Conservation (phyloP, 805 yeast species). For the Myxozyma nipponensis region DNA sequence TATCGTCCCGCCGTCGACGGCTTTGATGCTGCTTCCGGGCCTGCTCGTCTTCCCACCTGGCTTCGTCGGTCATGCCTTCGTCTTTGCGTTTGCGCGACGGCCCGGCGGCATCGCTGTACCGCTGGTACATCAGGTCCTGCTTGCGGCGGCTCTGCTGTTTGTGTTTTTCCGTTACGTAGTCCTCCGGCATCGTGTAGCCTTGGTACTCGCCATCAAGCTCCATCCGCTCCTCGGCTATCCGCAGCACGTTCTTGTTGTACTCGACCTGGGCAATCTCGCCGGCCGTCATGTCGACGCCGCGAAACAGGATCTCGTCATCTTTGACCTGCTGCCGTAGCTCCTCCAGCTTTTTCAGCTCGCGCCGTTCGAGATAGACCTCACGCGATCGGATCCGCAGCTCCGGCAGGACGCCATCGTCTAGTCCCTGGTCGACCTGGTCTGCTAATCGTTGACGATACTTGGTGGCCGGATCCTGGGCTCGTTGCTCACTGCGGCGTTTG, state of each 20-base stretch:
- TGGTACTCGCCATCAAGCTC: constrained; percentile 35
- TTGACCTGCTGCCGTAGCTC: constrained; percentile 47
- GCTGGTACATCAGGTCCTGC: constrained; percentile 46
- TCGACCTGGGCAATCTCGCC: constrained; percentile 51
- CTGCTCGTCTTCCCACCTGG: constrained; percentile 55
- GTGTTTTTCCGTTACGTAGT: constrained; percentile 50
- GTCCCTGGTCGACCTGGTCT: constrained; percentile 13
- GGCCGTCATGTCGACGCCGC: constrained; percentile 42
- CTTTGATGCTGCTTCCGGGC: constrained; percentile 42
- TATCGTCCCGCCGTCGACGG: constrained; percentile 1
- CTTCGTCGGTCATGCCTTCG: constrained; percentile 31
- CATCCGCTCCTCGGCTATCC: constrained; percentile 43
- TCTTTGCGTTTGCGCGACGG: constrained; percentile 10
- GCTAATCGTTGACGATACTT: constrained; percentile 8
- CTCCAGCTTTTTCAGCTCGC: constrained; percentile 48
- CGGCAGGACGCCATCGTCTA: constrained; percentile 32
- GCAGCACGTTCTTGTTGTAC: constrained; percentile 49
- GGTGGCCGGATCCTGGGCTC: background rate
- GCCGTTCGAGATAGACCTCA: constrained; percentile 45
- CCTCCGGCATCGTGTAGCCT: constrained; percentile 57
- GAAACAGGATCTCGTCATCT: constrained; percentile 47
- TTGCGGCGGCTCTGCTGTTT: constrained; percentile 54
- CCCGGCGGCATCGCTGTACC: constrained; percentile 33
- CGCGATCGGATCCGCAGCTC: constrained; percentile 48
- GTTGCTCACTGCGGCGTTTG: constrained; percentile 4